These are phyloP conservation scores for Citrus sinensis DNA, from an alignment of 345 rosid species.

Conservation along the genomic window DVS_A1.0 CM039162.1:31236501-31237000, in stretches of 20 bases:
- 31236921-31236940: conserved; percentile 27
- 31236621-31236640: conserved; percentile 54
- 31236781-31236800: conserved; percentile 10
- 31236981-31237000: neutral
- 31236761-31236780: neutral
- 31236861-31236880: conserved; percentile 16
- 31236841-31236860: conserved; percentile 31
- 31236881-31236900: conserved; percentile 55
- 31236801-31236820: neutral
- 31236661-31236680: conserved; percentile 73
- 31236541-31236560: conserved; percentile 23
- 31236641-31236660: conserved; percentile 50
- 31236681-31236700: conserved; percentile 83
- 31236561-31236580: conserved; percentile 38
- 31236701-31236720: conserved; percentile 6
- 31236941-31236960: neutral
- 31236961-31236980: neutral
- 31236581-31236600: conserved; percentile 46
- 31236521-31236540: conserved; percentile 35
- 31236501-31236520: neutral
- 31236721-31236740: neutral
- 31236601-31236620: conserved; percentile 24
- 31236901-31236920: conserved; percentile 48
- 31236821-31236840: conserved; percentile 26
- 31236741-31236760: conserved; percentile 15